Conservation (phyloP, 2,329 filamentous ascomycete species). For the Aspergillus sp. region DNA sequence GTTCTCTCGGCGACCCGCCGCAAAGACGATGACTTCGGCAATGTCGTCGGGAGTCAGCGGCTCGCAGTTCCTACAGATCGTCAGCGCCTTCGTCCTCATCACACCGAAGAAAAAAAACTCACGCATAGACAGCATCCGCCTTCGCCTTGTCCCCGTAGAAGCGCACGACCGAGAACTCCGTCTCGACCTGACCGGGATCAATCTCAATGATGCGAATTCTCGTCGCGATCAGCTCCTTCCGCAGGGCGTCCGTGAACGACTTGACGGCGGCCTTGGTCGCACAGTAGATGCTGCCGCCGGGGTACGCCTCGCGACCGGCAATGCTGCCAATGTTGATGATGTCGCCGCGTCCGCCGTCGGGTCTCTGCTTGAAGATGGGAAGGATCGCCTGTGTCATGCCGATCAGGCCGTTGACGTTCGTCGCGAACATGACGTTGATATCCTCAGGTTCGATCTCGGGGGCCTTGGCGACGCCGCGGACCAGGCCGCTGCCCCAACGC, state of each 20-base stretch:
- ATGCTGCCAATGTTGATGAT: constrained; percentile 96
- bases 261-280: constrained; percentile 87
- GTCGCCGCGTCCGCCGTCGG: constrained; percentile 75
- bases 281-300: constrained; percentile 87
- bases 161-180: constrained; percentile 86
- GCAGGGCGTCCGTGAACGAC: constrained; percentile 76
- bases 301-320: constrained; percentile 83
- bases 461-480: constrained; percentile 81
- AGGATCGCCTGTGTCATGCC: constrained; percentile 93
- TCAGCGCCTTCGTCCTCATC: neutral
- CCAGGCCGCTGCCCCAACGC: constrained; percentile 64
- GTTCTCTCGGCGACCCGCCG: constrained; percentile 79
- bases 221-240: constrained; percentile 78
- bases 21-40: constrained; percentile 85
- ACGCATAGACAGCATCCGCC: constrained; percentile 86
- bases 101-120: constrained; percentile 34
- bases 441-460: constrained; percentile 80
- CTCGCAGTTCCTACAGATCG: constrained; percentile 62
- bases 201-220: constrained; percentile 82
- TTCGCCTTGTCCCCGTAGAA: constrained; percentile 87
- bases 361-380: constrained; percentile 69
- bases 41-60: constrained; percentile 88
- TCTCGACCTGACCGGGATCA: constrained; percentile 91
- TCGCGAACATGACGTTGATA: constrained; percentile 82
- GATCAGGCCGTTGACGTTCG: constrained; percentile 92